Conservation (phyloP, 208 protist genomes). For the Trypanosoma theileri region DNA sequence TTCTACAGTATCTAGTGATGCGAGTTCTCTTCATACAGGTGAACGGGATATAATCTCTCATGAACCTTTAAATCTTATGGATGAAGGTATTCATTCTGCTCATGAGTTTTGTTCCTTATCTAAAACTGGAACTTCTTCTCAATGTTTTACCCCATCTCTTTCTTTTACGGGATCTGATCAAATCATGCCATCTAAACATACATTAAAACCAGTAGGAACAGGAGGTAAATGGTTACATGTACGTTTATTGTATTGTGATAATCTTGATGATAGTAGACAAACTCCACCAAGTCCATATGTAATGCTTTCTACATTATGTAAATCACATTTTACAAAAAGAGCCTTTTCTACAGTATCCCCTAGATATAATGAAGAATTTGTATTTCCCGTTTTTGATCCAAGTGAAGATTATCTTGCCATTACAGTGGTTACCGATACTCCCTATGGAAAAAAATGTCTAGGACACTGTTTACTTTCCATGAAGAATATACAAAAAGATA, state of each 20-base stretch:
- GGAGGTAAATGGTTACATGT: slow-evolving; percentile 39
- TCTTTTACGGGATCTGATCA: background rate
- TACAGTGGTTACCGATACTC: slow-evolving; percentile 79
- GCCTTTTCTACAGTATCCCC: slow-evolving; percentile 61
- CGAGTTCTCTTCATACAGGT: background rate
- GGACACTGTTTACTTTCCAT: slow-evolving; percentile 79
- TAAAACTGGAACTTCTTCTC: background rate
- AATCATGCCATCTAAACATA: background rate
- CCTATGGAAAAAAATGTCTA: slow-evolving; percentile 70
- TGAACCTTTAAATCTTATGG: slow-evolving; percentile 60
- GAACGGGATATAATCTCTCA: slow-evolving; percentile 4
- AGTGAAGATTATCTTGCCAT: slow-evolving; percentile 56
- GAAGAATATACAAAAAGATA: slow-evolving; percentile 64
- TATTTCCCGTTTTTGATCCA: slow-evolving; percentile 58
- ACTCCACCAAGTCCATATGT: slow-evolving; percentile 70
- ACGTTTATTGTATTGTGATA: slow-evolving; percentile 63
- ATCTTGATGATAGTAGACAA: slow-evolving; percentile 36
- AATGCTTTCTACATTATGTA: slow-evolving; percentile 66
- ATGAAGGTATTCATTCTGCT: slow-evolving; percentile 48
- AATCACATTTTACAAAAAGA: slow-evolving; percentile 53
- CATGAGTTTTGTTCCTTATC: slow-evolving; percentile 55
- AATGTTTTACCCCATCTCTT: background rate
- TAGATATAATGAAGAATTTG: slow-evolving; percentile 67
- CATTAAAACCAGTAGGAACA: too few species aligned
- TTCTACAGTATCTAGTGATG: slow-evolving; percentile 1